Conservation (phyloP, 805 yeast species). For the Myxozyma neglecta region DNA sequence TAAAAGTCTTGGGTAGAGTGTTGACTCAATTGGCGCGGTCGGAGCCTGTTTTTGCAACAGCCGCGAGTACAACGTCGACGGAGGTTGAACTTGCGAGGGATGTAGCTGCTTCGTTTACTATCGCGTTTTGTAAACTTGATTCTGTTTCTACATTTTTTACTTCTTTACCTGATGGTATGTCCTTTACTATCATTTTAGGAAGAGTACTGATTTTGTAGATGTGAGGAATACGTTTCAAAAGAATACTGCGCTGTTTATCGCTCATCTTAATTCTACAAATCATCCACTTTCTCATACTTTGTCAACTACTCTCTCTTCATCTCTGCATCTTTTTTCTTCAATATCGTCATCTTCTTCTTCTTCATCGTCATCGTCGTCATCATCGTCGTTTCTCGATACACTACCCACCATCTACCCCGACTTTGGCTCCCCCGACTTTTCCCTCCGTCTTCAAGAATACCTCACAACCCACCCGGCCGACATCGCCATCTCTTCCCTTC, state of each 20-base stretch:
- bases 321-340: background rate
- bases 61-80: background rate
- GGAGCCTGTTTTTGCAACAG: background rate
- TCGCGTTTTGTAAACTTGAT: constrained; percentile 1
- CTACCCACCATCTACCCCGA: constrained; percentile 11
- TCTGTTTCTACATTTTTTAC: background rate
- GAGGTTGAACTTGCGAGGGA: constrained; percentile 8
- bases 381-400: background rate
- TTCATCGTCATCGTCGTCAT: background rate
- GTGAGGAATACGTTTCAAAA: background rate
- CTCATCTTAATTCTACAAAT: constrained; percentile 10
- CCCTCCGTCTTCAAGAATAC: background rate
- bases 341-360: no score
- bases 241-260: background rate
- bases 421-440: constrained; percentile 14
- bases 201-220: background rate
- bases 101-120: constrained; percentile 7
- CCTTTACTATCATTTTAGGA: no score
- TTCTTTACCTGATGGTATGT: background rate
- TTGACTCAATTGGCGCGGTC: background rate
- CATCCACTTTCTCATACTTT: constrained; percentile 11
- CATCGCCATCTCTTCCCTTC: constrained; percentile 8
- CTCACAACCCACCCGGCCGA: constrained; percentile 10
- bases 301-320: background rate
- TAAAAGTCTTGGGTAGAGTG: background rate